A percentile compares a stretch with the other conserved stretches of the same genome.
Evolutionary conservation across 2,329 filamentous ascomycete species (phyloP).

Genomic region (Orbilia oligospora): DNA sequence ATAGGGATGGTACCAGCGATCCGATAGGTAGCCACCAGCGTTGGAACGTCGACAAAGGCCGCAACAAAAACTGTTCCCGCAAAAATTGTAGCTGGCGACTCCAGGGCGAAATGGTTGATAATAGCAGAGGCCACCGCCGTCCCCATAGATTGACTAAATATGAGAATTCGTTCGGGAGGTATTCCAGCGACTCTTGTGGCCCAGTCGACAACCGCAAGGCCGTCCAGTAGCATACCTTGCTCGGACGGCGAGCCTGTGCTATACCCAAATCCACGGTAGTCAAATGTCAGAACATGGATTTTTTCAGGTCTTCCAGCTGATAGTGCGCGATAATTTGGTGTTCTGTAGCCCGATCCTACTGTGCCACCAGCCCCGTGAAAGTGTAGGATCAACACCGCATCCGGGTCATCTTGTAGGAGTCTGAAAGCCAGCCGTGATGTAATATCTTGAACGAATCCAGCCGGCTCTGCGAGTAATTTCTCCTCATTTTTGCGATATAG

Average conservation of each 20-base stretch:
- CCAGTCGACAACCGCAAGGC: slow-evolving; percentile 72
- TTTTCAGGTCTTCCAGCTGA: slow-evolving; percentile 70
- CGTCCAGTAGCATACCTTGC: slow-evolving; percentile 72
- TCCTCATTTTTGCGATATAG: slow-evolving; percentile 69
- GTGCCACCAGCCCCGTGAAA: slow-evolving; percentile 74
- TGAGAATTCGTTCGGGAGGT: slow-evolving; percentile 72
- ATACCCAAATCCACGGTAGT: slow-evolving; percentile 75
- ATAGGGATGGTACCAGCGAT: slow-evolving; percentile 73
- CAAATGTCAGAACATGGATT: slow-evolving; percentile 74
- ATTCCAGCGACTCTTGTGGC: slow-evolving; percentile 71
- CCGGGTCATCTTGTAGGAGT: slow-evolving; percentile 69
- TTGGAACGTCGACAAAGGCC: slow-evolving; percentile 72
- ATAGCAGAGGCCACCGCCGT: slow-evolving; percentile 71
- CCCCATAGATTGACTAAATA: slow-evolving; percentile 75
- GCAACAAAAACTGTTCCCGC: slow-evolving; percentile 73
- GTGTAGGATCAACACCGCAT: slow-evolving; percentile 69
- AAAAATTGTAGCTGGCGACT: slow-evolving; percentile 69
- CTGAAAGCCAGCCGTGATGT: slow-evolving; percentile 67
- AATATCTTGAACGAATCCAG: slow-evolving; percentile 66
- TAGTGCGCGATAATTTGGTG: slow-evolving; percentile 73
- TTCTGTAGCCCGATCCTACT: slow-evolving; percentile 72
- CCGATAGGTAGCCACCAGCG: slow-evolving; percentile 73
- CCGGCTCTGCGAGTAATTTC: slow-evolving; percentile 67
- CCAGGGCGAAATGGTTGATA: slow-evolving; percentile 68
- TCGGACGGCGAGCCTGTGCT: slow-evolving; percentile 73